A percentile compares a stretch with the other conserved stretches of the same genome.
Evolutionary conservation across 192 early-diverging fungal species (phyloP).

Genomic region (Neocallimastix lanati): DNA sequence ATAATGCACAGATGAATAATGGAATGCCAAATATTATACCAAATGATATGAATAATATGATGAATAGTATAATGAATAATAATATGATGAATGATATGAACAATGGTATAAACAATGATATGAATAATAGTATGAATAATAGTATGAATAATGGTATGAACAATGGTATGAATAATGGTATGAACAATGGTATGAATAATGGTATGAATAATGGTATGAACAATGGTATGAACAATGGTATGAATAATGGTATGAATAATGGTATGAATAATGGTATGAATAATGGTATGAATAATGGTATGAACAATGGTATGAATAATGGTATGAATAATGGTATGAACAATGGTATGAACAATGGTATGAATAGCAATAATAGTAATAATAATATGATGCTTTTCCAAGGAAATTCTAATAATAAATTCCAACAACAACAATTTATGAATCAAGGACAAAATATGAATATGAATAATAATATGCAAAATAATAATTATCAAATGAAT

Average conservation of each 20-base stretch:
- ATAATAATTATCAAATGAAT: neutral
- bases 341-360: too few species aligned
- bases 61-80: neutral
- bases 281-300: neutral
- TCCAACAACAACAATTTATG: too few species aligned
- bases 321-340: too few species aligned
- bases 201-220: too few species aligned
- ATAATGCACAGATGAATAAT: neutral
- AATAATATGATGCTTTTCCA: neutral
- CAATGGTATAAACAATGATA: neutral
- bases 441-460: too few species aligned
- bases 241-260: neutral
- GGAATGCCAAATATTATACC: neutral
- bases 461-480: neutral
- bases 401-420: neutral
- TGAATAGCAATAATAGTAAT: neutral
- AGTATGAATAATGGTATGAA: neutral
- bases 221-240: too few species aligned
- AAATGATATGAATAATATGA: neutral
- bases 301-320: too few species aligned
- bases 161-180: neutral
- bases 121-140: neutral
- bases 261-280: neutral
- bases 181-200: neutral
- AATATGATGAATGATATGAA: neutral